These are phyloP conservation scores for Pythium dissotocum DNA, from an alignment of 352 stramenopile species.

Conservation along the genomic window DNA sequence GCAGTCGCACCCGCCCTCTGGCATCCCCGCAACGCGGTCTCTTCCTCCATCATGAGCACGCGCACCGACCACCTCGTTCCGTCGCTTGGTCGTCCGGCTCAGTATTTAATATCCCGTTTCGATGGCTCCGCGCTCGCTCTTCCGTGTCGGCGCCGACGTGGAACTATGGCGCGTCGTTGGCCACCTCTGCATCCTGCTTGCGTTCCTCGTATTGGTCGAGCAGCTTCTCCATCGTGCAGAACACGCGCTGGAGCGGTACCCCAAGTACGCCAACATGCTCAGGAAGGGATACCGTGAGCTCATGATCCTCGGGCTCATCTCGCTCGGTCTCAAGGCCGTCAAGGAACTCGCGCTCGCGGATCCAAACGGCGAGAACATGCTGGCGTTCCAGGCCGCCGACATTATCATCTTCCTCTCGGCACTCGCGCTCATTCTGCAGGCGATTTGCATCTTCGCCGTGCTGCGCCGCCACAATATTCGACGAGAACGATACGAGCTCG, in stretches of 20 bases:
- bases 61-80: too few species aligned
- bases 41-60: background rate
- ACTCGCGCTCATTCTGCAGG: conserved; percentile 34
- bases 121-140: conserved; percentile 36
- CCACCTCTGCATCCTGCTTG: conserved; percentile 47
- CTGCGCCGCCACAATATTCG: conserved; percentile 33
- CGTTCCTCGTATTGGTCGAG: conserved; percentile 29
- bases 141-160: conserved; percentile 50
- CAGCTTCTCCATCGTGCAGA: conserved; percentile 29
- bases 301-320: conserved; percentile 37
- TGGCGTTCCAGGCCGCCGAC: conserved; percentile 37
- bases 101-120: conserved; percentile 8
- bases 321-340: conserved; percentile 36
- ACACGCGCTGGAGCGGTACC: conserved; percentile 22
- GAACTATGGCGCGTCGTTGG: conserved; percentile 56
- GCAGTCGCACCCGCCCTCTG: background rate
- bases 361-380: conserved; percentile 17
- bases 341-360: conserved; percentile 23
- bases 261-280: conserved; percentile 59
- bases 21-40: background rate
- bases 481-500: conserved; percentile 23
- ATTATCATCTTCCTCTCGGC: conserved; percentile 37
- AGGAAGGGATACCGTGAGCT: conserved; percentile 45
- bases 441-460: conserved; percentile 29
- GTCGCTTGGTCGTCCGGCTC: background rate